These are phyloP conservation scores for Panaeolus papilionaceus DNA, from an alignment of 768 basidiomycete genomes.

Conservation along the genomic window DNA sequence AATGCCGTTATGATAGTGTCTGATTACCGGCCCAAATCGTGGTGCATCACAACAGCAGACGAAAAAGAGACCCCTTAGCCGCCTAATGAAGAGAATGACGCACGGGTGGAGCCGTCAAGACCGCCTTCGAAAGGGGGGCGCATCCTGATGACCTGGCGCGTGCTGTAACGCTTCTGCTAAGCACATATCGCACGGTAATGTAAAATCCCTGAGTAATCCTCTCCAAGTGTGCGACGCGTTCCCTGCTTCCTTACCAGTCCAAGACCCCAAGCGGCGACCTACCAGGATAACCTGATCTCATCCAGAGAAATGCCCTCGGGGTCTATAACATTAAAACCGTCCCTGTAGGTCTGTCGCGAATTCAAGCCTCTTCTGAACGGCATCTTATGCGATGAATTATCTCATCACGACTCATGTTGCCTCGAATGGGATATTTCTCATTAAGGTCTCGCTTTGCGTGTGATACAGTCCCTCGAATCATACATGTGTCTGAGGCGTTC, in stretches of 20 bases:
- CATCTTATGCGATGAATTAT: neutral
- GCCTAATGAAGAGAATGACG: no score
- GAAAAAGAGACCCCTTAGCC: no score
- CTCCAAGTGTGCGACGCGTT: no score
- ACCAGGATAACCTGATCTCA: neutral
- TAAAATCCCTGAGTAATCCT: no score
- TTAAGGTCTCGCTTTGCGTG: conserved; percentile 3
- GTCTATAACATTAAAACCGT: neutral
- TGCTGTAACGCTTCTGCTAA: neutral
- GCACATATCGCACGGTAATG: neutral
- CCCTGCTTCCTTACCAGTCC: no score
- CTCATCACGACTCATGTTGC: conserved; percentile 10
- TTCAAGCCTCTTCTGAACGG: neutral
- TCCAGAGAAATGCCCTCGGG: neutral
- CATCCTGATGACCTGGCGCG: neutral
- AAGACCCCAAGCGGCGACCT: neutral
- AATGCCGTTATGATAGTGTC: neutral
- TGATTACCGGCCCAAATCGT: conserved; percentile 2
- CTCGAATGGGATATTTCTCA: conserved; percentile 10
- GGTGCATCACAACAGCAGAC: neutral
- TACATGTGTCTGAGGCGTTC: conserved; percentile 8
- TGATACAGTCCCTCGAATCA: conserved; percentile 4
- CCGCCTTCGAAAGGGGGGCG: neutral
- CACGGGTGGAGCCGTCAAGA: neutral
- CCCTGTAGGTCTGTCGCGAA: neutral